Base-by-base conservation (phyloP, 1,284 basidiomycete species). In the Tilletia horrida region DNA sequence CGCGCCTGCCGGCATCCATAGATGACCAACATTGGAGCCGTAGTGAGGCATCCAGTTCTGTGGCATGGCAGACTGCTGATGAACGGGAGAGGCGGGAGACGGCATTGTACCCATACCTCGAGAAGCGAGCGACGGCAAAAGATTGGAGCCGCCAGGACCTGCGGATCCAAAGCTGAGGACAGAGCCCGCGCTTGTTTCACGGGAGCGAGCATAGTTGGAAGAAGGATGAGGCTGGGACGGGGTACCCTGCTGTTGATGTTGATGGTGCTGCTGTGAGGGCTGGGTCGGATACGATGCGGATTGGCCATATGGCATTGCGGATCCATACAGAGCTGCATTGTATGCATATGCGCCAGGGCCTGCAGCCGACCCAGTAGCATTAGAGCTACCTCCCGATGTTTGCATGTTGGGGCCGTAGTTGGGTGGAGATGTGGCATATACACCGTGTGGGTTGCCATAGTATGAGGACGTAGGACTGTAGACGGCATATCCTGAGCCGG, bases 401-500 rank as follows among this genome's bases (percentile, higher is more conserved):
- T 40, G 35, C 47, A 48, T 48, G 4, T 16, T 25, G 8, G 47
- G 9, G 8, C 9, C 8, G 23, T n/a, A 48, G 18, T n/a, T n/a
- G n/a, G 47, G 47, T n/a, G 47, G 23, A n/a, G 47, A 48, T 8
- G 47, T 25, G n/a, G 47, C 47, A 48, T 48, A 48, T 16, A 48
- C 23, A 25, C 47, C 47, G 2, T 48, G 47, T 48, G 47, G 47
- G 18, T 25, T 48, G 47, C 47, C 47, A 16, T 48, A 48, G 47
- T 48, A 48, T n/a, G 47, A 40, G 6, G 35, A n/a, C 47, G 47
- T 48, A 8, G 47, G 18, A 16, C 23, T 48, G 47, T 48, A 48
- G 47, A 48, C n/a, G n/a, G 47, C n/a, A 48, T 48, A 48, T n/a
- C 47, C 47, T n/a, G 47, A n/a, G 47, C n/a, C 47, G 18, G 47